Evolutionary conservation across 1,284 basidiomycete genomes (phyloP).

Genomic region (Phaffia rhodozyma): DNA sequence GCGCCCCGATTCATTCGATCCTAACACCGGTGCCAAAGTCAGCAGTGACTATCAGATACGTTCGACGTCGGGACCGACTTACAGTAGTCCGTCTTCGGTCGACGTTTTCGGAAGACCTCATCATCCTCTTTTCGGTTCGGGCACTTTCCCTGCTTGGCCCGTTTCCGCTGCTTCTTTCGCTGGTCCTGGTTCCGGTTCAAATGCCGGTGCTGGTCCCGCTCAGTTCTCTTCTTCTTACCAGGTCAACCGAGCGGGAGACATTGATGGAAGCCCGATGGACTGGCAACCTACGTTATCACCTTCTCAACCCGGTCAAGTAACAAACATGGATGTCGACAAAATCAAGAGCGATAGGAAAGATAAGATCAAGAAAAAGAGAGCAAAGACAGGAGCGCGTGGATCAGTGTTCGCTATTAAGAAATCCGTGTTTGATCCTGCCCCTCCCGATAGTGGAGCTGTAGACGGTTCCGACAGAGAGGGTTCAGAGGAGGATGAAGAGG

Average conservation of each 20-base stretch:
- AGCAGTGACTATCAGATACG: neutral
- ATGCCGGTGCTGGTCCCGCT: neutral
- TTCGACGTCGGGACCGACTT: neutral
- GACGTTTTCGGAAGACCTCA: slow-evolving; percentile 3
- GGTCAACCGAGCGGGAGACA: neutral
- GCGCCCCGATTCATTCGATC: neutral
- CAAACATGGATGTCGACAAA: too few species aligned
- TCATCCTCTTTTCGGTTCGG: slow-evolving; percentile 1
- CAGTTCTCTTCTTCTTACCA: neutral
- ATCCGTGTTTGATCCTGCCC: neutral
- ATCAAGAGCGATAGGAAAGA: too few species aligned
- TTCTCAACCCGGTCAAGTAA: too few species aligned
- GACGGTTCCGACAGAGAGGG: neutral
- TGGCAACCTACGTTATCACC: too few species aligned
- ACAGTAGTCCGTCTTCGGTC: neutral
- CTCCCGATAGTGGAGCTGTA: neutral
- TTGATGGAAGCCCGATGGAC: too few species aligned
- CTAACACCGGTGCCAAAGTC: neutral
- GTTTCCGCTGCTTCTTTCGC: too few species aligned
- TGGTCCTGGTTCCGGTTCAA: too few species aligned
- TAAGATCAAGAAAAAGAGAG: too few species aligned
- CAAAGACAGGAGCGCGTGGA: too few species aligned
- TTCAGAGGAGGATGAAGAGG: neutral
- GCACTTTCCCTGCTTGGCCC: too few species aligned
- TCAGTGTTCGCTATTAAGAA: neutral